Conservation (phyloP, 208 protist genomes). For the Zelonia costaricensis region DNA sequence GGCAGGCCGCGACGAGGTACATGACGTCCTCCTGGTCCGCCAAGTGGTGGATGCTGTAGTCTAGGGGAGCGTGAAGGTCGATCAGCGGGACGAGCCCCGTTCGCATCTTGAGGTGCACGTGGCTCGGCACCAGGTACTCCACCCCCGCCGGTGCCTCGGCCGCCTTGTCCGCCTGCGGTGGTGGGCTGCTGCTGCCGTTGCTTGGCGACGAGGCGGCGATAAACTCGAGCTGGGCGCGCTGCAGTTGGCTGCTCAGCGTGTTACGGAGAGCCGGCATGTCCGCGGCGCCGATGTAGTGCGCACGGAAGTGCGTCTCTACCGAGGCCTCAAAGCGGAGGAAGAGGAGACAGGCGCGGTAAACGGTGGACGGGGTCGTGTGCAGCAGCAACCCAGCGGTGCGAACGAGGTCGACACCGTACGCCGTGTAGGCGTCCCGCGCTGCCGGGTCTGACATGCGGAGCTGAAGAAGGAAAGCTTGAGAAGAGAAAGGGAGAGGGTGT, state of each 20-base stretch:
- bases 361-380: constrained; percentile 59
- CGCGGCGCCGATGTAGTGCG: constrained; percentile 26
- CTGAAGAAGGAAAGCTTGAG: background rate
- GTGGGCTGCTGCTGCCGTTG: background rate
- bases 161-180: constrained; percentile 2
- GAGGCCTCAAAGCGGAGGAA: constrained; percentile 77
- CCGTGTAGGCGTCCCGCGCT: constrained; percentile 42
- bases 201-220: constrained; percentile 3
- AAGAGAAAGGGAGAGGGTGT: too few relatives aligned
- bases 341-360: constrained; percentile 71
- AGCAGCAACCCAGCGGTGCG: constrained; percentile 64
- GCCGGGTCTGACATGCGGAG: constrained; percentile 26
- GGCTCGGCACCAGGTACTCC: constrained; percentile 60
- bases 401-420: constrained; percentile 82
- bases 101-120: constrained; percentile 40
- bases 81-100: constrained; percentile 54
- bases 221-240: constrained; percentile 10
- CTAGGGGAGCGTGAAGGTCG: constrained; percentile 74
- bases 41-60: constrained; percentile 74
- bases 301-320: constrained; percentile 40
- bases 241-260: background rate
- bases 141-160: constrained; percentile 17
- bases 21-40: constrained; percentile 65
- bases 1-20: constrained; percentile 74
- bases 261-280: constrained; percentile 21